Evolutionary conservation across 2,329 filamentous ascomycete genomes (phyloP).

Genomic region (Drechslera avenae): DNA sequence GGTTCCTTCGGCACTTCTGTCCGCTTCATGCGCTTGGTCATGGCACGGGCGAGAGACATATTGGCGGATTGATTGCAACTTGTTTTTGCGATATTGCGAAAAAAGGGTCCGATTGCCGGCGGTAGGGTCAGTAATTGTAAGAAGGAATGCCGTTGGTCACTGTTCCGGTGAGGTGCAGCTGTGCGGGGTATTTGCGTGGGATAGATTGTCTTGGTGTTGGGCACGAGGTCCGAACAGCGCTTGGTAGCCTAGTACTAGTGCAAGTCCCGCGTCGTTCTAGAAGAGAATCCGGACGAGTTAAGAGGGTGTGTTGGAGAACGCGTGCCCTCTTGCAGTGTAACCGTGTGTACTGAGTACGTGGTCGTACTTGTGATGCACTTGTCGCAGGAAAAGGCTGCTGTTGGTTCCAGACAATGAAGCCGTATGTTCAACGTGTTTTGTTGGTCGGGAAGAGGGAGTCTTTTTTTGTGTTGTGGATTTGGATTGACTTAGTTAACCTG

Average conservation of each 20-base stretch:
- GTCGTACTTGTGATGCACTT: conserved; percentile 37
- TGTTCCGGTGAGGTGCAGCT: conserved; percentile 31
- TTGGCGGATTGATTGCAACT: conserved; percentile 40
- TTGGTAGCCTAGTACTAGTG: conserved; percentile 23
- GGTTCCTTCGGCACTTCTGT: conserved; percentile 43
- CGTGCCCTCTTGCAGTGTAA: conserved; percentile 36
- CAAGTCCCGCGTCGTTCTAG: conserved; percentile 28
- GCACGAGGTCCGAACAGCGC: conserved; percentile 29
- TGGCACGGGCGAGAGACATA: conserved; percentile 70
- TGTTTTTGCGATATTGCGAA: conserved; percentile 34
- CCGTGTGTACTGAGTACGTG: conserved; percentile 27
- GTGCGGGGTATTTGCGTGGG: conserved; percentile 43
- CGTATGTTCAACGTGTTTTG: background rate
- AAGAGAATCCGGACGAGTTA: conserved; percentile 27
- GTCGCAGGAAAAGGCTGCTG: conserved; percentile 18
- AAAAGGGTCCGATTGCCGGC: conserved; percentile 32
- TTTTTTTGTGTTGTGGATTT: conserved; percentile 14
- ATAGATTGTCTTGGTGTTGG: conserved; percentile 39
- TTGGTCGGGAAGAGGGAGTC: no score
- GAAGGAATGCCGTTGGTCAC: conserved; percentile 30
- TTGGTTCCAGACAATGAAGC: conserved; percentile 13
- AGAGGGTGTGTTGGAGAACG: conserved; percentile 29
- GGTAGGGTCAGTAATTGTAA: conserved; percentile 40
- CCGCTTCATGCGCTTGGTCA: conserved; percentile 71
- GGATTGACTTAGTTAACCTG: no score